These are phyloP conservation scores for Pulchroboletus neoregius DNA, from an alignment of 1,284 basidiomycete genomes.

Conservation along the genomic window DNA sequence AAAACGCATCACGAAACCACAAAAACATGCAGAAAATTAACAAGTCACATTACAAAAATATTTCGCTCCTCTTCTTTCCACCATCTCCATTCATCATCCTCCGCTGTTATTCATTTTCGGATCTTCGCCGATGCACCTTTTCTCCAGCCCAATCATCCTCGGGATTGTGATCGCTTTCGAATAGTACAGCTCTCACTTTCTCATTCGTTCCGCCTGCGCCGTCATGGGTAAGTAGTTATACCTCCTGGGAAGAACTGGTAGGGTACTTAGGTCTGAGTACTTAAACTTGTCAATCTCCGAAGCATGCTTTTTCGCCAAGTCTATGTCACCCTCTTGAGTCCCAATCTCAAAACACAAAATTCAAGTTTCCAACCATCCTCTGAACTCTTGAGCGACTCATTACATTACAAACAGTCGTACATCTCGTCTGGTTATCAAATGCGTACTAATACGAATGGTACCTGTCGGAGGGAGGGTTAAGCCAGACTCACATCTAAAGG, in stretches of 20 bases:
- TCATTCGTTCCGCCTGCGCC: slow-evolving; percentile 23
- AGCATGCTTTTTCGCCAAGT: slow-evolving; percentile 3
- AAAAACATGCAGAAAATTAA: slow-evolving; percentile 49
- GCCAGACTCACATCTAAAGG: not conserved
- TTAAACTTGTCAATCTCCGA: slow-evolving; percentile 8
- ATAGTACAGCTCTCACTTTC: slow-evolving; percentile 24
- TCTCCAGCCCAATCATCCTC: slow-evolving; percentile 4
- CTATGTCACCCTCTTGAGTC: too few species aligned
- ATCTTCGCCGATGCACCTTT: slow-evolving; percentile 19
- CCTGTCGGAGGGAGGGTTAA: slow-evolving; percentile 38
- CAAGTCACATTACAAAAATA: slow-evolving; percentile 44
- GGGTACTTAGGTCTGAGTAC: slow-evolving; percentile 25
- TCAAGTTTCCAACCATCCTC: not conserved
- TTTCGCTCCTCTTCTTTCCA: slow-evolving; percentile 27
- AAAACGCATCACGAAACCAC: slow-evolving; percentile 38
- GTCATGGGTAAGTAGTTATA: slow-evolving; percentile 45
- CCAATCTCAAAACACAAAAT: too few species aligned
- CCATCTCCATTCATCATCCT: slow-evolving; percentile 17
- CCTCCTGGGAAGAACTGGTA: slow-evolving; percentile 14
- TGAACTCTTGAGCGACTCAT: not conserved
- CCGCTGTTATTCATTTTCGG: slow-evolving; percentile 29
- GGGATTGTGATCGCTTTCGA: slow-evolving; percentile 19
- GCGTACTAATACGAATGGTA: slow-evolving; percentile 66
- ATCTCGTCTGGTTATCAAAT: slow-evolving; percentile 35
- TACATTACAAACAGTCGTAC: slow-evolving; percentile 8